Conservation (phyloP, 371 early-diverging fungal genomes). For the Saksenaea oblongispora region DNA sequence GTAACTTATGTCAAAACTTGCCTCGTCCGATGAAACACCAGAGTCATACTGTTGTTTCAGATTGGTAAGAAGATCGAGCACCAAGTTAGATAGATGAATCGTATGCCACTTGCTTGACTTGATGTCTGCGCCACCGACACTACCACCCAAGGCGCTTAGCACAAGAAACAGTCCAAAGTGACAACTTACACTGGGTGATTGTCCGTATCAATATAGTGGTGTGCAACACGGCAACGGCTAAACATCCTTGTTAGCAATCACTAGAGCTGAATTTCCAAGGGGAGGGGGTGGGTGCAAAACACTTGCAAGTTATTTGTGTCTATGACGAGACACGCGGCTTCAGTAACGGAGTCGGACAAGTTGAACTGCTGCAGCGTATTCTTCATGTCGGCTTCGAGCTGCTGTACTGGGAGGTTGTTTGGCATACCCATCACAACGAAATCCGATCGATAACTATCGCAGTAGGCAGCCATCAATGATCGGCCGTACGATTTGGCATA, state of each 20-base stretch:
- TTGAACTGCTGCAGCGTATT: slow-evolving; percentile 48
- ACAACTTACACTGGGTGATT: slow-evolving; percentile 9
- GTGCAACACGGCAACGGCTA: slow-evolving; percentile 42
- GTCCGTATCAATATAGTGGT: slow-evolving; percentile 22
- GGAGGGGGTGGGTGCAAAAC: neutral
- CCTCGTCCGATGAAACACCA: slow-evolving; percentile 32
- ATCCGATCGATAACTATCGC: slow-evolving; percentile 59
- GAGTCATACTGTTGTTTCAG: slow-evolving; percentile 28
- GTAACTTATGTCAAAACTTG: slow-evolving; percentile 9
- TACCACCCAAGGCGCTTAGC: neutral
- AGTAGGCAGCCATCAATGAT: slow-evolving; percentile 64
- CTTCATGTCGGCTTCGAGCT: slow-evolving; percentile 55
- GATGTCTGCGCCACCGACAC: neutral
- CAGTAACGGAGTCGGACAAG: slow-evolving; percentile 39
- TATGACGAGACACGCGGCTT: slow-evolving; percentile 56
- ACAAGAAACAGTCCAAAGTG: neutral
- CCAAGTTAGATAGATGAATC: slow-evolving; percentile 28
- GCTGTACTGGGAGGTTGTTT: slow-evolving; percentile 45
- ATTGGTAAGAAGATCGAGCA: slow-evolving; percentile 24
- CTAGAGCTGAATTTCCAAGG: neutral
- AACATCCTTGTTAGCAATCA: neutral
- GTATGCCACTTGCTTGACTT: slow-evolving; percentile 19
- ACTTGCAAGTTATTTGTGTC: slow-evolving; percentile 55
- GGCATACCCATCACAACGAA: slow-evolving; percentile 67
- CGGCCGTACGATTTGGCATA: slow-evolving; percentile 68